These are phyloP conservation scores for Neurospora discreta DNA, from an alignment of 495 filamentous ascomycete species.

Conservation along the genomic window DNA sequence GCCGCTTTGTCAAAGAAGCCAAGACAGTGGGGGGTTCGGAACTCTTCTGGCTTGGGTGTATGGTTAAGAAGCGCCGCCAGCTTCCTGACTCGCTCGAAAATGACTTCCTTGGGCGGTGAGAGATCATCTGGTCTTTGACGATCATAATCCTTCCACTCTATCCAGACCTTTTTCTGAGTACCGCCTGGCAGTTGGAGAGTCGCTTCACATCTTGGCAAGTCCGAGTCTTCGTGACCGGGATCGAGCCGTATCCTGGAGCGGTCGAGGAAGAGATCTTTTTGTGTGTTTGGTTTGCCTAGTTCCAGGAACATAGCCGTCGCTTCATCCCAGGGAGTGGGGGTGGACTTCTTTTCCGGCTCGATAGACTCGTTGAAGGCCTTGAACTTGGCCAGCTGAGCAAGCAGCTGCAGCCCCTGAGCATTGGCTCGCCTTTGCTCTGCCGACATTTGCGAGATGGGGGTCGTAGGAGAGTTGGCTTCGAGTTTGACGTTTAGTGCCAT, in stretches of 20 bases:
- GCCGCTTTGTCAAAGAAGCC: constrained; percentile 32
- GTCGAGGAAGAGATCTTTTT: constrained; percentile 22
- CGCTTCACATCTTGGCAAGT: constrained; percentile 26
- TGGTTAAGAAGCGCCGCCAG: constrained; percentile 31
- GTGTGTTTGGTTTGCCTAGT: constrained; percentile 18
- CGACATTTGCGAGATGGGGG: constrained; percentile 16
- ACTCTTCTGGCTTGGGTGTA: constrained; percentile 29
- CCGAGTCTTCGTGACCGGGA: constrained; percentile 15
- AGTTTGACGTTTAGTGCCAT: constrained; percentile 28
- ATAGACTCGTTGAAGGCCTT: constrained; percentile 38
- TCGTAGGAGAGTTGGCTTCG: constrained; percentile 9
- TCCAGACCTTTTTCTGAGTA: constrained; percentile 25
- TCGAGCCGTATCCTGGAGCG: constrained; percentile 20
- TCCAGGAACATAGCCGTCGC: constrained; percentile 22
- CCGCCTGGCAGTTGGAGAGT: constrained; percentile 15
- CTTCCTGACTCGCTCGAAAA: constrained; percentile 25
- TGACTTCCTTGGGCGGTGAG: constrained; percentile 22
- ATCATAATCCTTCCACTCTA: constrained; percentile 39
- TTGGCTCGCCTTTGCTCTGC: constrained; percentile 19
- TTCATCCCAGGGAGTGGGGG: constrained; percentile 14
- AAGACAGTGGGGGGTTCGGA: constrained; percentile 33
- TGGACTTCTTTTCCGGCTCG: constrained; percentile 16
- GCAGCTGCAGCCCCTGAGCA: constrained; percentile 21
- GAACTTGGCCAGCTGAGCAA: constrained; percentile 35
- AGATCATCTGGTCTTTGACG: constrained; percentile 19